A percentile compares a stretch with the other conserved stretches of the same genome.
Conservation (phyloP, 768 basidiomycete genomes). For the Podaxis carcinomalis region DNA sequence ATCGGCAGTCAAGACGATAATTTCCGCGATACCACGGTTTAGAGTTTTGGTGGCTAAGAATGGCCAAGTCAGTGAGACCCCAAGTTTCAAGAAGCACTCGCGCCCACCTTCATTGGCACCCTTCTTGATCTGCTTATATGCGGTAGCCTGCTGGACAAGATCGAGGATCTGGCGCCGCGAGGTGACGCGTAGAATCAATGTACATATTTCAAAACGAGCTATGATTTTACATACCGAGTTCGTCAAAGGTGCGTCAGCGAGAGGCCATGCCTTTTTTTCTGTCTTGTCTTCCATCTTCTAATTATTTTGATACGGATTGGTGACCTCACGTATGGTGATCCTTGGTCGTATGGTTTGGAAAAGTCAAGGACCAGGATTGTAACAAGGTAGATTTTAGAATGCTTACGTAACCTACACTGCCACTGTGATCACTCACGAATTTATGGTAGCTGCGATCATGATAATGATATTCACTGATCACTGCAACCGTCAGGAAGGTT, state of each 20-base stretch:
- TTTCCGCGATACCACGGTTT: slow-evolving; percentile 96
- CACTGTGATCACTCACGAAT: background rate
- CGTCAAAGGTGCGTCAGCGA: slow-evolving; percentile 81
- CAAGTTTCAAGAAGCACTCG: background rate
- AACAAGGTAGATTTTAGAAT: background rate
- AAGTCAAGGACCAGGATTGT: background rate
- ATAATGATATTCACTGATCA: too few relatives aligned
- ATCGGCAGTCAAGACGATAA: slow-evolving; percentile 94
- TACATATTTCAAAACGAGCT: background rate
- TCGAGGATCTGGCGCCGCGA: slow-evolving; percentile 72
- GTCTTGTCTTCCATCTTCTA: slow-evolving; percentile 43
- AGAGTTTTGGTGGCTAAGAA: slow-evolving; percentile 91
- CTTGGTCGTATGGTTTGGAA: slow-evolving; percentile 57
- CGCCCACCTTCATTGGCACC: slow-evolving; percentile 94
- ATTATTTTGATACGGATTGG: slow-evolving; percentile 7
- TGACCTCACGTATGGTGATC: slow-evolving; percentile 85
- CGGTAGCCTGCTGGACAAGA: slow-evolving; percentile 90
- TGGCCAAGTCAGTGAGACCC: background rate
- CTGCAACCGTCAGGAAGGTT: background rate
- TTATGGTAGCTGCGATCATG: too few relatives aligned
- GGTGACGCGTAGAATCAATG: background rate
- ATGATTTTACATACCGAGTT: slow-evolving; percentile 63
- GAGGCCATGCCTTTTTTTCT: slow-evolving; percentile 81
- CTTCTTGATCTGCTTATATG: slow-evolving; percentile 98
- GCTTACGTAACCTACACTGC: slow-evolving; percentile 2